Percentiles rank a stretch among this genome's conserved stretches.
phyloP scores from a whole-genome alignment of 2,329 filamentous ascomycete species.

The Seiridium cupressi region DNA sequence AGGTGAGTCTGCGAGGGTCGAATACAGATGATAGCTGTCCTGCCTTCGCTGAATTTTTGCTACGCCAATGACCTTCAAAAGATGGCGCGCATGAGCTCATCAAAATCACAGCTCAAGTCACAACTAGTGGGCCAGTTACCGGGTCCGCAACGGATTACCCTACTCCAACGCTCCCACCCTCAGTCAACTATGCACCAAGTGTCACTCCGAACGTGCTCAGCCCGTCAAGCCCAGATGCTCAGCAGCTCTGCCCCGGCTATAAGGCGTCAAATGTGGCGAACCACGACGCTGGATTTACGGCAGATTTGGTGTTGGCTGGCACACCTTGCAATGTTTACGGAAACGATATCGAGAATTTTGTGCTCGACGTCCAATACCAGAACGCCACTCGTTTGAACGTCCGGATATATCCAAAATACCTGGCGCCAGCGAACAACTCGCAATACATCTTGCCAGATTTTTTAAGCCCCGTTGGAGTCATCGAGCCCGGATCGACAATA shows the following conservation, averaged over 20 bases:
- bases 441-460: slow-evolving; percentile 67
- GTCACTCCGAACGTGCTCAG: slow-evolving; percentile 64
- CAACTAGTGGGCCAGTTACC: neutral
- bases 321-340: slow-evolving; percentile 75
- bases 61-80: too few species aligned
- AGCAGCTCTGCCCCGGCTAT: slow-evolving; percentile 68
- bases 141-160: neutral
- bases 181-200: neutral
- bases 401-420: slow-evolving; percentile 66
- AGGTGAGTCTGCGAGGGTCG: too few species aligned
- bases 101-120: neutral
- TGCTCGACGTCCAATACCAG: slow-evolving; percentile 67
- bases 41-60: too few species aligned
- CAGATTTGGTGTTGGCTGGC: slow-evolving; percentile 68
- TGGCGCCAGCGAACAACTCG: slow-evolving; percentile 59
- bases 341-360: slow-evolving; percentile 66
- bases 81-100: neutral
- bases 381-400: slow-evolving; percentile 64
- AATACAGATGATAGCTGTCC: too few species aligned
- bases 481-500: slow-evolving; percentile 37
- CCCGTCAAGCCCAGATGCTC: slow-evolving; percentile 60
- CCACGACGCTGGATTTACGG: slow-evolving; percentile 57
- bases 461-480: slow-evolving; percentile 56
- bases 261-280: slow-evolving; percentile 57
- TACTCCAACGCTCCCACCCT: neutral